Evolutionary conservation across 2,329 filamentous ascomycete genomes (phyloP).

Genomic region (Rutstroemia sp.): DNA sequence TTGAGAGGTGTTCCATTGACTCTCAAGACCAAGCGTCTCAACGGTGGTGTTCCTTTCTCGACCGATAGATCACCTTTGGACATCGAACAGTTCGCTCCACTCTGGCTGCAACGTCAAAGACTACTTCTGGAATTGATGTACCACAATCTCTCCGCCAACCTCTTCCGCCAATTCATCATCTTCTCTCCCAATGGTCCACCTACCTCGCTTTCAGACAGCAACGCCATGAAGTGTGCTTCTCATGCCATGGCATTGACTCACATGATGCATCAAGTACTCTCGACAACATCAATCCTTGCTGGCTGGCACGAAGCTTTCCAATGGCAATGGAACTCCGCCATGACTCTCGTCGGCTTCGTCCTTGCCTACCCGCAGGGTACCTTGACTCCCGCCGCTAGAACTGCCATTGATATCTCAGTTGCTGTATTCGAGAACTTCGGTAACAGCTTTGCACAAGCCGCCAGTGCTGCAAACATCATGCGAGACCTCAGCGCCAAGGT

Average conservation of each 20-base stretch:
- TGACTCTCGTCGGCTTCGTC: slow-evolving; percentile 36
- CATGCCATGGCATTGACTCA: slow-evolving; percentile 33
- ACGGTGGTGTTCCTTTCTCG: slow-evolving; percentile 31
- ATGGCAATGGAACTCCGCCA: slow-evolving; percentile 37
- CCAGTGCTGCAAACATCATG: slow-evolving; percentile 29
- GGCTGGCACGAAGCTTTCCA: slow-evolving; percentile 36
- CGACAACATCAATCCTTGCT: slow-evolving; percentile 28
- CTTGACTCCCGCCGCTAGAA: slow-evolving; percentile 26
- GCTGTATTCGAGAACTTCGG: slow-evolving; percentile 32
- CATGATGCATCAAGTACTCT: slow-evolving; percentile 33
- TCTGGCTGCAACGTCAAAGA: slow-evolving; percentile 38
- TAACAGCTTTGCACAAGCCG: slow-evolving; percentile 29
- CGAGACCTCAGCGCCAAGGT: slow-evolving; percentile 28
- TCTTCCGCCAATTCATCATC: slow-evolving; percentile 35
- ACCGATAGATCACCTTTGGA: slow-evolving; percentile 31
- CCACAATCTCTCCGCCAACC: slow-evolving; percentile 33
- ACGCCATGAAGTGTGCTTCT: slow-evolving; percentile 26
- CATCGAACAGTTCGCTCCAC: slow-evolving; percentile 31
- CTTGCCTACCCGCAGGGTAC: slow-evolving; percentile 32
- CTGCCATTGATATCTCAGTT: slow-evolving; percentile 31
- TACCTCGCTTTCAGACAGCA: slow-evolving; percentile 22
- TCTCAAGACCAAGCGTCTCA: slow-evolving; percentile 32
- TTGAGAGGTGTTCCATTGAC: slow-evolving; percentile 30
- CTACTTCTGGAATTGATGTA: slow-evolving; percentile 38
- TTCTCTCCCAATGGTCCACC: slow-evolving; percentile 23